Base-by-base conservation (phyloP, 352 stramenopile genomes). In the Globisporangium camurandrum region DNA sequence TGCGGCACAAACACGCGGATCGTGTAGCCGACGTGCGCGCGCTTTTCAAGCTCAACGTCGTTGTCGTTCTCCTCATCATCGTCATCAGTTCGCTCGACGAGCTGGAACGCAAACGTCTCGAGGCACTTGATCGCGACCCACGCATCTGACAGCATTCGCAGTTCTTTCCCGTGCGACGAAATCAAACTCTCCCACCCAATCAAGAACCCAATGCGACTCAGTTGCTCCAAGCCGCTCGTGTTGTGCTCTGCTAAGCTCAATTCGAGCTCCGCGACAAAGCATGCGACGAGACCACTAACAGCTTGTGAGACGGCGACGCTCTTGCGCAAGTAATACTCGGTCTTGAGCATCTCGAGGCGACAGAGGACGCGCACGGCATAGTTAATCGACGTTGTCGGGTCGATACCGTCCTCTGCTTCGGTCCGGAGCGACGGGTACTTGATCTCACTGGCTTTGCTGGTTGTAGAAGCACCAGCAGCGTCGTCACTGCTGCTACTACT, bases 131-230 rank as follows among this genome's bases (percentile, higher is more conserved):
- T 91, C 5, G 88, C 84, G 16, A 94, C 83, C 69, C 77, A 92
- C 3, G 90, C 72, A 46, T 97, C 88, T 19, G 86, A 88, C 27
- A 98, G 83, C 95, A 98, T 98, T 39, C 83, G 86, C 30, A 98
- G 56, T 54, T 98, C 95, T 56, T 97, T 97, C 24, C 93, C 94
- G 36, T 97, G 89, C 16, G 94, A 96, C 53, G 84, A 97, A 22
- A 98, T 86, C 2, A 98, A 71, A 33, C 89, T 96, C 66, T 98
- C 93, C 79, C 96, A 98, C 19, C 87, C 91, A 39, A 98, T 84
- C 9, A 97, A 56, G 49, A 96, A 96, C 0, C 84, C 84, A n/a
- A 88, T 65, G 22, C 57, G 56, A 0, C 69, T 73, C 49, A 89
- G 64, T 56, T 92, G 82, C 57, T 84, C 67, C 24, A 95, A 56